Evolutionary conservation across 345 rosid species (phyloP), one percentile per base, ranked within the genome.

Genomic region (Linum lewisii): DNA sequence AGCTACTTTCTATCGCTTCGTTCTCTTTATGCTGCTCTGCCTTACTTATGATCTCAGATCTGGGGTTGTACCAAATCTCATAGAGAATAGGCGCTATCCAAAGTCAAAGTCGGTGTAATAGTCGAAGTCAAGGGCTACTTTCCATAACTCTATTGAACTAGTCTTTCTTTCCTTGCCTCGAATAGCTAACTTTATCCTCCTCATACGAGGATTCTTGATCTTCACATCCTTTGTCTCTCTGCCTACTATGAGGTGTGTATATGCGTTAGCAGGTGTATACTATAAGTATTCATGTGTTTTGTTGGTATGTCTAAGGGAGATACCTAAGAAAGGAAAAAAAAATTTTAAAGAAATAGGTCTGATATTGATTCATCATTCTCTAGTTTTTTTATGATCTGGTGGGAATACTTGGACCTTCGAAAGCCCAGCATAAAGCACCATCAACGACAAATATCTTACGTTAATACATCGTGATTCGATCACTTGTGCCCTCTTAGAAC

Each of bases 361-460:
- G 47, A 42, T 42, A 42, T 42, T 42, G 47, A 42, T 42, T 42
- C 47, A 42, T 42, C 47, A 15, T 42, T 42, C 47, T 42, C 47
- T 42, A 42, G 47, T 42, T 42, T 42, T 42, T 42, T 42, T 42
- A 42, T 42, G 47, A 42, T 42, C 47, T 42, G 47, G 47, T 42
- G 47, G 47, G 47, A 42, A 42, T 42, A 42, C 47, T 42, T 42
- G 47, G 47, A 42, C 47, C 47, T 42, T 42, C 47, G 47, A 42
- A 42, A 42, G 47, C 47, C 47, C 47, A 42, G 47, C 47, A 42
- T 42, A 42, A 42, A 42, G 47, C 47, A 42, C 47, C 47, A 42
- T 42, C 47, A 42, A 42, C 47, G 47, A 42, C 47, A 42, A 42
- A 42, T 42, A 42, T 42, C 47, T 42, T 42, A 42, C 47, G 47